These are phyloP conservation scores for Umbilicaria muhlenbergii DNA, from an alignment of 495 filamentous ascomycete genomes.

Conservation along the genomic window DNA sequence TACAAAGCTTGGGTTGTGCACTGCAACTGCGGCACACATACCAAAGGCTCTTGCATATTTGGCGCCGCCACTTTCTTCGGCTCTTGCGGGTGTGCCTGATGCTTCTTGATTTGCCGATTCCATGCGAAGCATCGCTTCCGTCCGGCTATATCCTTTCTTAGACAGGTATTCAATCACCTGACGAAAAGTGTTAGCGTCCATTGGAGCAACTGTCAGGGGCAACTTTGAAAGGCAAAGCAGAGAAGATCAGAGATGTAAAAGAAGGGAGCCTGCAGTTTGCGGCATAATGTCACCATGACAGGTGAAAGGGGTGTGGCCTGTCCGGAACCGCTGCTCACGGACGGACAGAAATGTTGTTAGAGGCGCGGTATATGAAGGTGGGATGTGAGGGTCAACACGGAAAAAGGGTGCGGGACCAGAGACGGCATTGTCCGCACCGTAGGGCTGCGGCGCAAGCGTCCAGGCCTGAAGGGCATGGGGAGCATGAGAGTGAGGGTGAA, in stretches of 20 bases:
- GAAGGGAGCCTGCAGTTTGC: too few species aligned
- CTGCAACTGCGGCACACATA: constrained; percentile 17
- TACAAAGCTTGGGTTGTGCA: background rate
- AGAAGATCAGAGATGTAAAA: background rate
- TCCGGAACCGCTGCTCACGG: too few species aligned
- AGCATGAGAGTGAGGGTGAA: background rate
- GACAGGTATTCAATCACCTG: constrained; percentile 92
- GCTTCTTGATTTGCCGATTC: constrained; percentile 72
- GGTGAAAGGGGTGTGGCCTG: too few species aligned
- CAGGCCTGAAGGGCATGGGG: background rate
- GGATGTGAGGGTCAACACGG: too few species aligned
- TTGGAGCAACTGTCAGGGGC: background rate
- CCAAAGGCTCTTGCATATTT: constrained; percentile 64
- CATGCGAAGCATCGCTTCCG: constrained; percentile 81
- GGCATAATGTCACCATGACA: too few species aligned
- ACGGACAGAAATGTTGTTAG: too few species aligned
- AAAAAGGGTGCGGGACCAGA: too few species aligned
- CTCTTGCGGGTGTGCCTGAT: constrained; percentile 46
- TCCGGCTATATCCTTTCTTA: constrained; percentile 89
- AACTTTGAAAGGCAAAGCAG: background rate
- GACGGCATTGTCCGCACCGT: too few species aligned
- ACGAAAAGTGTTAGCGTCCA: constrained; percentile 3
- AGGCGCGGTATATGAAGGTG: too few species aligned
- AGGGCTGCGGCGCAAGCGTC: too few species aligned
- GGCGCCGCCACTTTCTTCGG: constrained; percentile 53